Base-by-base conservation (phyloP, 805 yeast genomes). In the Hyphopichia homilentoma region DNA sequence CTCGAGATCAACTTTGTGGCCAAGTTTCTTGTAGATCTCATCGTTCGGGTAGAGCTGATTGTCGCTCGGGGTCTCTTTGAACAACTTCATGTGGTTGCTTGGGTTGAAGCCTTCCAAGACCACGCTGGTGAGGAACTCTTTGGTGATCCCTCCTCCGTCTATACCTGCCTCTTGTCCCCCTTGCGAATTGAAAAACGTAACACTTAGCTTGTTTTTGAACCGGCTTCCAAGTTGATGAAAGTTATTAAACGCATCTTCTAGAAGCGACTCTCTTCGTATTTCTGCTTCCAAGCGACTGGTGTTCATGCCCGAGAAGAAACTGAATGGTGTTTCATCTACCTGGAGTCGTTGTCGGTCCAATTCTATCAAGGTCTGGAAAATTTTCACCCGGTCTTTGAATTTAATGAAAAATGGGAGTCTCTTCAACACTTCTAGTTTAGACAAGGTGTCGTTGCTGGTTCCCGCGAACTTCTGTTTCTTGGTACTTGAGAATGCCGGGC, bases 111-210 rank as follows among this genome's bases (percentile, higher is more conserved):
- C 89, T 41, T 83, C 85, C 4, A 61, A 64, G 2, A 81, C 75
- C 1, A 87, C 79, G 31, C 81, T 67, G 2, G 90, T 87, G 34
- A 90, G 60, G 41, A 93, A 79, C 48, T 90, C 98, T 53, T 90
- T 89, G 0, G 97, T 89, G 16, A 90, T 65, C 1, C 98, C 98
- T 8, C 97, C 98, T 6, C 98, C 98, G 55, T 90, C 98, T 26
- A 90, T 82, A 1, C 98, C 98, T 0, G 81, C 87, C 52, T 90
- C 97, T 21, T 65, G 73, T 11, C 61, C 64, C 2, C 89, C 95
- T 58, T 79, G 76, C 35, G 82, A 74, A 47, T 85, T 84, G 22
- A 65, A 63, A 50, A 93, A 88, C 11, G 70, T 70, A 2, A 93
- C 87, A 1, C 73, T 62, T 7, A 89, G 54, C 21, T 65, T 68